Evolutionary conservation across 441 rosid genomes (phyloP).

Genomic region (Hura crepitans): DNA sequence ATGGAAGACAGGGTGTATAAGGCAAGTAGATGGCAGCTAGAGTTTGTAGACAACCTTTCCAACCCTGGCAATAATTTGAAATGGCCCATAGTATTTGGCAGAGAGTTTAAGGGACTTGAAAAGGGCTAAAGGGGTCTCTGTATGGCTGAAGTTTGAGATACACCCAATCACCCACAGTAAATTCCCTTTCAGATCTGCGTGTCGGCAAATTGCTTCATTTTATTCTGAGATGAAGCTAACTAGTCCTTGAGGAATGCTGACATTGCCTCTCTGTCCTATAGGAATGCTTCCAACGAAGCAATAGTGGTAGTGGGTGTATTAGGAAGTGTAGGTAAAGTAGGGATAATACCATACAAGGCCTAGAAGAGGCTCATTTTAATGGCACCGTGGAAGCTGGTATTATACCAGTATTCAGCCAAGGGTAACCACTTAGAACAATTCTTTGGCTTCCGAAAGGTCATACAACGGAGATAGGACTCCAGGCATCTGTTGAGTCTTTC

Average conservation of each 20-base stretch:
- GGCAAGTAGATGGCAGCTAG: no score
- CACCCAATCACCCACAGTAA: no score
- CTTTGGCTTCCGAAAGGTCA: not conserved
- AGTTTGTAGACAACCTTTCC: no score
- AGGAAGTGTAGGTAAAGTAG: no score
- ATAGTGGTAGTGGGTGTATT: not conserved
- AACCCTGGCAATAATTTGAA: no score
- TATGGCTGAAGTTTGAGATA: no score
- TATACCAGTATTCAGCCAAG: not conserved
- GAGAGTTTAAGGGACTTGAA: no score
- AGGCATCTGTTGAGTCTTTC: not conserved
- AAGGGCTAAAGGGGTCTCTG: no score
- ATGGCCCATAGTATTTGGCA: no score
- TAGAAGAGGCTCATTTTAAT: not conserved
- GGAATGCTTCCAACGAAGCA: not conserved
- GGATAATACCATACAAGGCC: not conserved
- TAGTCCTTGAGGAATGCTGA: not conserved
- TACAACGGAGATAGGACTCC: not conserved
- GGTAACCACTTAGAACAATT: not conserved
- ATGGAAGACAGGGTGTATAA: no score
- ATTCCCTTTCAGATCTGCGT: no score
- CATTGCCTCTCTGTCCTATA: not conserved
- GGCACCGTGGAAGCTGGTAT: not conserved
- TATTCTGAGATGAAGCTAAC: not conserved
- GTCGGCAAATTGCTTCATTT: no score